These are phyloP conservation scores for Diaporthe nobilis DNA, from an alignment of 2,329 filamentous ascomycete species.

Conservation along the genomic window DNA sequence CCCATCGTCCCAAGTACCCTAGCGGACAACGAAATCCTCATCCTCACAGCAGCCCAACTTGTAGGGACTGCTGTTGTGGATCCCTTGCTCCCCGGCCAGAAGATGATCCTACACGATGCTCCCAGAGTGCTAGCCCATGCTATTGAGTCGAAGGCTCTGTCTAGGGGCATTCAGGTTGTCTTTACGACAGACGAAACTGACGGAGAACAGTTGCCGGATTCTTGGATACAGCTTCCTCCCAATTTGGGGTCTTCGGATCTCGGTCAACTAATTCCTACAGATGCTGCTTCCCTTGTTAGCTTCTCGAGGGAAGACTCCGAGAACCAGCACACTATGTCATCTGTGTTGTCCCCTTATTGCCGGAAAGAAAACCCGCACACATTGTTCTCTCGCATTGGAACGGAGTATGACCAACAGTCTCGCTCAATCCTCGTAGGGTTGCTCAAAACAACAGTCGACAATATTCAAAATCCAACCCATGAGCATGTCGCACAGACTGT, in stretches of 20 bases:
- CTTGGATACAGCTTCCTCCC: not conserved
- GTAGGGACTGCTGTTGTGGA: not conserved
- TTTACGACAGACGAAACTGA: not conserved
- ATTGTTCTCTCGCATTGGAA: not conserved
- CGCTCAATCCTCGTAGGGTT: not conserved
- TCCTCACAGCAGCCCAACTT: not conserved
- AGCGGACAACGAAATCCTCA: not conserved
- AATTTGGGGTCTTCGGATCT: not conserved
- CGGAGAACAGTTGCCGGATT: not conserved
- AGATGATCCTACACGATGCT: not conserved
- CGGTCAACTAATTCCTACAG: not conserved
- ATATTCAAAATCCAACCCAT: not conserved
- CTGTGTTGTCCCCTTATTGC: not conserved
- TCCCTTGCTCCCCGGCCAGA: constrained; percentile 2
- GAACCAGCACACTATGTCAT: constrained; percentile 2
- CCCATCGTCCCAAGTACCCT: not conserved
- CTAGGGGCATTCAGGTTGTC: not conserved
- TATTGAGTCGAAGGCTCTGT: not conserved
- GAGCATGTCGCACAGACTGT: not conserved
- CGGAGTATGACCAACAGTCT: not conserved
- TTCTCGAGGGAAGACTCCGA: not conserved
- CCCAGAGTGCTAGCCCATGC: not conserved
- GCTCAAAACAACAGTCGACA: not conserved
- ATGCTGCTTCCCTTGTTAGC: not conserved
- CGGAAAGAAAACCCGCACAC: not conserved